A percentile compares a stretch with the other conserved stretches of the same genome.
These are phyloP conservation scores for Mucor plumbeus DNA, from an alignment of 371 early-diverging fungal genomes.

Conservation along the genomic window DNA sequence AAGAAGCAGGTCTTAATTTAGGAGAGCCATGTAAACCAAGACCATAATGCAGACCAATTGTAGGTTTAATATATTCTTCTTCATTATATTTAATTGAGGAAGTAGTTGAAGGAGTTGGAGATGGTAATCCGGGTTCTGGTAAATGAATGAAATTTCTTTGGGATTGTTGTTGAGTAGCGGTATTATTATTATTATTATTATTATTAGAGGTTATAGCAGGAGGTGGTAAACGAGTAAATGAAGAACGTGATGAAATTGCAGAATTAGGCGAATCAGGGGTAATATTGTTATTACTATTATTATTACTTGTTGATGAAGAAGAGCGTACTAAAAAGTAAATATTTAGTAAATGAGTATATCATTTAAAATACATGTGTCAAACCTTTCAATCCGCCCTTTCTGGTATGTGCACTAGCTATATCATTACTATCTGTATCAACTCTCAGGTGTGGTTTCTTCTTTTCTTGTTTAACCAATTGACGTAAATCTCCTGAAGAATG, in stretches of 20 bases:
- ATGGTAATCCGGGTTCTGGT: conserved; percentile 32
- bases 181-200: conserved; percentile 5
- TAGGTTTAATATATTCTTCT: conserved; percentile 21
- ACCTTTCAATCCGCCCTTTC: conserved; percentile 44
- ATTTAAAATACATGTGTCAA: not conserved
- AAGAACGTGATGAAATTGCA: conserved; percentile 36
- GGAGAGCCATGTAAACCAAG: conserved; percentile 53
- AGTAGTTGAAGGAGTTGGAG: conserved; percentile 44
- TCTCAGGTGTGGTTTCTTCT: conserved; percentile 34
- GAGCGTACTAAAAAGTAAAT: conserved; percentile 14
- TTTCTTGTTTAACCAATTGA: conserved; percentile 24
- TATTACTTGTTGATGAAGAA: conserved; percentile 10
- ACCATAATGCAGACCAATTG: conserved; percentile 47
- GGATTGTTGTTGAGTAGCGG: not conserved
- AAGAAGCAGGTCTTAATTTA: conserved; percentile 44
- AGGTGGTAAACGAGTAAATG: conserved; percentile 30
- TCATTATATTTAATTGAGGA: conserved; percentile 30
- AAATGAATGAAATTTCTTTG: conserved; percentile 23
- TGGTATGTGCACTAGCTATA: not conserved
- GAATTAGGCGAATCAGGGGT: conserved; percentile 50
- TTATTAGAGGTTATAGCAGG: conserved; percentile 15
- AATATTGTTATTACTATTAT: not conserved
- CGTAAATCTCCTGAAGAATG: conserved; percentile 38
- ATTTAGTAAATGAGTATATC: conserved; percentile 5
- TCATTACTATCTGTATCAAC: conserved; percentile 33